Percentiles rank a stretch among this genome's conserved stretches.
phyloP scores from a whole-genome alignment of 495 filamentous ascomycete species.

The Penicillium riverlandense region DNA sequence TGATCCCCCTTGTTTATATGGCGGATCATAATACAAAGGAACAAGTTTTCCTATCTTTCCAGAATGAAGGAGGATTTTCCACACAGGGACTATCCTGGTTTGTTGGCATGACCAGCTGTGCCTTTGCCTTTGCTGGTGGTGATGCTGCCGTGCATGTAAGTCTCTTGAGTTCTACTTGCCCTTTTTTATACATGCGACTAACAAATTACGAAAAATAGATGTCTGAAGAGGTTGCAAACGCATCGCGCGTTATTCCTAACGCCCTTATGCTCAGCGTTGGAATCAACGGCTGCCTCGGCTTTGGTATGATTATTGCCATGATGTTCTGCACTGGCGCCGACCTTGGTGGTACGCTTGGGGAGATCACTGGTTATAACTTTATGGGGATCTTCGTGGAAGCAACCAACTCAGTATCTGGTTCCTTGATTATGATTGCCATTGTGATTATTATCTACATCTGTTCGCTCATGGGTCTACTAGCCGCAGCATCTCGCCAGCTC shows the following conservation, averaged over 20 bases:
- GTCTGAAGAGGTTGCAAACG: constrained; percentile 35
- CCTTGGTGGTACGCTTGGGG: constrained; percentile 17
- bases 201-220: constrained; percentile 25
- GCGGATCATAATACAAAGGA: constrained; percentile 14
- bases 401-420: constrained; percentile 30
- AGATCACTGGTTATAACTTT: constrained; percentile 38
- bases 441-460: constrained; percentile 27
- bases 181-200: constrained; percentile 35
- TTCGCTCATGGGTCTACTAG: constrained; percentile 36
- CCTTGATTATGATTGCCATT: constrained; percentile 24
- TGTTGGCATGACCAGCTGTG: constrained; percentile 21
- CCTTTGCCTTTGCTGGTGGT: constrained; percentile 22
- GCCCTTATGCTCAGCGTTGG: constrained; percentile 26
- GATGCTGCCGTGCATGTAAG: constrained; percentile 24
- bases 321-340: constrained; percentile 30
- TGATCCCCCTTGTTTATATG: constrained; percentile 28
- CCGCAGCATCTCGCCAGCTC: constrained; percentile 42
- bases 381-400: constrained; percentile 42
- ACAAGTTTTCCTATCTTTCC: constrained; percentile 27
- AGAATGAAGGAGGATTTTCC: constrained; percentile 27
- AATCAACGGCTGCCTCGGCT: constrained; percentile 35
- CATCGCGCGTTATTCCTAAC: constrained; percentile 22
- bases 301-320: constrained; percentile 30
- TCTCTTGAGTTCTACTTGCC: neutral
- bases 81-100: constrained; percentile 27